A percentile compares a stretch with the other conserved stretches of the same genome.
phyloP scores from a whole-genome alignment of 164 flowering plant species.

The Dillenia suffruticosa region DNA sequence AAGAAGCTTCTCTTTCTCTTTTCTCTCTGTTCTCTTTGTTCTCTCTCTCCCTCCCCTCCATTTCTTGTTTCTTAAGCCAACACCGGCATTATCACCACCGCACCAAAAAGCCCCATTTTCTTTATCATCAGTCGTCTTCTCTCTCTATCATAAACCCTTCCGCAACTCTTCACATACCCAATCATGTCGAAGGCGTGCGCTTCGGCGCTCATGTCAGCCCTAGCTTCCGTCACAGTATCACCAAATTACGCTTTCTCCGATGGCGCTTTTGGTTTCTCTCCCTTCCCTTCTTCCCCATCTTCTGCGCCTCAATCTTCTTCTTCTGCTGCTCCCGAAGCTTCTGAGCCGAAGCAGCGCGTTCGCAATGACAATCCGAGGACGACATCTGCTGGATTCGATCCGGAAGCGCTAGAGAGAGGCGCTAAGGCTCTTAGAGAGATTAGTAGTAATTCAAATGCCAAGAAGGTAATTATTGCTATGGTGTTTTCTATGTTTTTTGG shows the following conservation, averaged over 20 bases:
- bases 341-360: conserved; percentile 21
- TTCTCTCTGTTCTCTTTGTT: neutral
- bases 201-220: conserved; percentile 53
- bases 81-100: neutral
- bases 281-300: conserved; percentile 32
- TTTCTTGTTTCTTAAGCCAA: neutral
- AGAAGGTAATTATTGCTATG: conserved; percentile 34
- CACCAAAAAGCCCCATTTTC: neutral
- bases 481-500: neutral
- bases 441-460: conserved; percentile 36
- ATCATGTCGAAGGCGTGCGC: conserved; percentile 43
- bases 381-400: conserved; percentile 83
- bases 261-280: conserved; percentile 51
- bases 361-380: conserved; percentile 84
- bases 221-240: conserved; percentile 47
- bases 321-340: conserved; percentile 6
- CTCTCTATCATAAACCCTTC: neutral
- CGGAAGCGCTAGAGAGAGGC: conserved; percentile 80
- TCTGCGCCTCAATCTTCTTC: conserved; percentile 16
- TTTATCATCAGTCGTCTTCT: neutral
- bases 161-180: neutral
- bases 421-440: conserved; percentile 55
- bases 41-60: neutral
- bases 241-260: conserved; percentile 52
- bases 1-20: neutral